phyloP scores from a whole-genome alignment of 179 eudicot genomes.

The Actinidia chinensis region DNA sequence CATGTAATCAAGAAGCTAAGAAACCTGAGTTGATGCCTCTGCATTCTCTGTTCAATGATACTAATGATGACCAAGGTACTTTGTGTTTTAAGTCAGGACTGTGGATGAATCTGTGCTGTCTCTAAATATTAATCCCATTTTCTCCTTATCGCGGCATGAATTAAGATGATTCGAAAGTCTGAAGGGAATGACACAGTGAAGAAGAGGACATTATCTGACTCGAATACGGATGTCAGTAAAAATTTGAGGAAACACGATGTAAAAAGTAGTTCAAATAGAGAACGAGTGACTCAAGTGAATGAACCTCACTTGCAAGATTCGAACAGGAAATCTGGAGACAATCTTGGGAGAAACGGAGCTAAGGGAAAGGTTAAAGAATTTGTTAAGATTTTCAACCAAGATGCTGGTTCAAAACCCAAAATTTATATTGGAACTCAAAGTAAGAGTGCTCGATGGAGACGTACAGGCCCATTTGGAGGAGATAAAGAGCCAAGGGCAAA shows the following conservation, averaged over 20 bases:
- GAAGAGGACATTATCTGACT: slow-evolving; percentile 24
- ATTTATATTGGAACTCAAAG: slow-evolving; percentile 28
- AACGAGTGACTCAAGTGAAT: slow-evolving; percentile 19
- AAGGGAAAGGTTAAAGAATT: slow-evolving; percentile 71
- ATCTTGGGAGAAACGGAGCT: slow-evolving; percentile 28
- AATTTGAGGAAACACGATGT: slow-evolving; percentile 28
- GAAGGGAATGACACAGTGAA: slow-evolving; percentile 30
- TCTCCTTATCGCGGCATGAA: too few species aligned
- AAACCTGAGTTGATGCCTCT: slow-evolving; percentile 33
- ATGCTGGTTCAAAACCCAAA: slow-evolving; percentile 33
- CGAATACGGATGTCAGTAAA: slow-evolving; percentile 21
- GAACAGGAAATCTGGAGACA: slow-evolving; percentile 24
- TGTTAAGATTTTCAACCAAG: slow-evolving; percentile 70
- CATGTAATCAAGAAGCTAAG: slow-evolving; percentile 18
- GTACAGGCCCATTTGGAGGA: slow-evolving; percentile 17
- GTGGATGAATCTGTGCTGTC: not conserved
- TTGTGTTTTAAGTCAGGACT: not conserved
- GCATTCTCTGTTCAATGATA: slow-evolving; percentile 27
- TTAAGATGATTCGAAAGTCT: slow-evolving; percentile 11
- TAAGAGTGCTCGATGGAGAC: slow-evolving; percentile 45
- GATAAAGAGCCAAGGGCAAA: slow-evolving; percentile 29
- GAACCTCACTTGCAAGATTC: slow-evolving; percentile 24
- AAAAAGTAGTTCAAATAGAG: slow-evolving; percentile 19
- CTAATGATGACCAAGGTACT: slow-evolving; percentile 43
- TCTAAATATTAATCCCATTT: not conserved